A percentile compares a stretch with the other conserved stretches of the same genome.
These are phyloP conservation scores for Agrostemma githago DNA, from an alignment of 148 eudicot genomes.

Conservation along the genomic window DNA sequence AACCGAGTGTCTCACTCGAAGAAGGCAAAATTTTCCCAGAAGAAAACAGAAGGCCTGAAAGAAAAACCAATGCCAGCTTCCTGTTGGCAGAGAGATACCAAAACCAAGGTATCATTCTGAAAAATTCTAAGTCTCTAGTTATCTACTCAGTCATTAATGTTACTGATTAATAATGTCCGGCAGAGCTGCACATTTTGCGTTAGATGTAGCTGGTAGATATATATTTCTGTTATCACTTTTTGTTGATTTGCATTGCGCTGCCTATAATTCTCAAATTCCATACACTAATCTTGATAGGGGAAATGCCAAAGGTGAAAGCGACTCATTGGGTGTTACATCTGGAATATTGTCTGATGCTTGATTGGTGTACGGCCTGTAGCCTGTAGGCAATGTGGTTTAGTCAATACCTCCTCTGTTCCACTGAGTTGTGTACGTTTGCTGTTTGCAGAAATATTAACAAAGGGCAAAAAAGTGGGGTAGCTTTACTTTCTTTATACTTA, in stretches of 20 bases:
- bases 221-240: neutral
- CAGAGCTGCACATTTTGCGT: neutral
- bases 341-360: neutral
- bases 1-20: neutral
- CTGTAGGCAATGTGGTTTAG: too few relatives aligned
- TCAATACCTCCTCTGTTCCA: too few relatives aligned
- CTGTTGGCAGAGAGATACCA: constrained; percentile 7
- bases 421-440: too few relatives aligned
- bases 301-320: neutral
- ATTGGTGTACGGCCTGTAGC: too few relatives aligned
- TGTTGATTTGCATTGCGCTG: neutral
- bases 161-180: neutral
- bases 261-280: neutral
- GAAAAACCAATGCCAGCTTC: constrained; percentile 1
- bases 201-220: neutral
- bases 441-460: too few relatives aligned
- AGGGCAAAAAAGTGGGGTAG: too few relatives aligned
- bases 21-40: neutral
- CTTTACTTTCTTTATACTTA: too few relatives aligned
- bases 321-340: neutral
- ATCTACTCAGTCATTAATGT: neutral
- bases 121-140: neutral
- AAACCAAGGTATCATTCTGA: constrained; percentile 21
- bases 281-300: neutral
- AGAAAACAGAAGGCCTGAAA: neutral